These are phyloP conservation scores for Xerocomellus chrysenteron DNA, from an alignment of 768 basidiomycete species.

Conservation along the genomic window DNA sequence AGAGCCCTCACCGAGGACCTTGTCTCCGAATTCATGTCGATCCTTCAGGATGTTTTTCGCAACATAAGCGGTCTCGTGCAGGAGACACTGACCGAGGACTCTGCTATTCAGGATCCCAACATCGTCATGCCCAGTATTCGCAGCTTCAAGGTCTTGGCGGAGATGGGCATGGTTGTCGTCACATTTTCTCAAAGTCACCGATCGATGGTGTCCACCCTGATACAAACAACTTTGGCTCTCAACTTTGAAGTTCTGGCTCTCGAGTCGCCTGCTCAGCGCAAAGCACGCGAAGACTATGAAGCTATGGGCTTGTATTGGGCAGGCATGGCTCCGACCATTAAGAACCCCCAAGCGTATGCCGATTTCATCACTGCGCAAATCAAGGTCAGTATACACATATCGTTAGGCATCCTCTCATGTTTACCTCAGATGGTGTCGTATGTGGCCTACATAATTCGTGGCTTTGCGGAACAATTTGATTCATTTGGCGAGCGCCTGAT, in stretches of 20 bases:
- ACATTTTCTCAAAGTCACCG: constrained; percentile 85
- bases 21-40: constrained; percentile 73
- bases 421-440: constrained; percentile 78
- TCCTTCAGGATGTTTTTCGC: constrained; percentile 75
- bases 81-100: constrained; percentile 72
- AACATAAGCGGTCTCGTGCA: constrained; percentile 73
- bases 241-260: constrained; percentile 77
- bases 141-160: constrained; percentile 92
- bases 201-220: constrained; percentile 57
- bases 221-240: constrained; percentile 71
- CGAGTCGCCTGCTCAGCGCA: constrained; percentile 78
- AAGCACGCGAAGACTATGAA: constrained; percentile 74
- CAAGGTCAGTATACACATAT: constrained; percentile 52
- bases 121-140: constrained; percentile 66
- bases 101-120: constrained; percentile 52
- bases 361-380: constrained; percentile 89
- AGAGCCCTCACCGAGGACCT: constrained; percentile 70
- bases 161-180: constrained; percentile 90
- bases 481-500: constrained; percentile 80
- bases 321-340: constrained; percentile 75
- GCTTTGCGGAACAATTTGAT: constrained; percentile 60
- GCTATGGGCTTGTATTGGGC: constrained; percentile 82
- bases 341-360: constrained; percentile 69
- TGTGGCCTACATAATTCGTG: constrained; percentile 84
- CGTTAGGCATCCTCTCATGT: constrained; percentile 4